A percentile compares a stretch with the other conserved stretches of the same genome.
Conservation (phyloP, 2,329 filamentous ascomycete genomes). For the Pseudocercospora fijiensis region DNA sequence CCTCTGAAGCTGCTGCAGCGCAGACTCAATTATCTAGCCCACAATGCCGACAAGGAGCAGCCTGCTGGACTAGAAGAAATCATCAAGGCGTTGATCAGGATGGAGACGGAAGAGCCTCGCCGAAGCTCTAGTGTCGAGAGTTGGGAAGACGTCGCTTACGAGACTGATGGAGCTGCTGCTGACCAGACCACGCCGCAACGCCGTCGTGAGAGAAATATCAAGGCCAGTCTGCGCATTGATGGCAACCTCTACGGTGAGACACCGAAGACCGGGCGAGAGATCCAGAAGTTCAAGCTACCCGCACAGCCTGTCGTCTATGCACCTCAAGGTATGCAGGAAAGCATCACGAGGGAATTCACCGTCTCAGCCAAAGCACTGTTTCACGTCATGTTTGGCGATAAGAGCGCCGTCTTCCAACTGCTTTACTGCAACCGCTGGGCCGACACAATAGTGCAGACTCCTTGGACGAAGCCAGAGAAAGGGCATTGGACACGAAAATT, state of each 20-base stretch:
- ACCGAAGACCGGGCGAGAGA: constrained; percentile 45
- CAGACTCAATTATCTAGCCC: constrained; percentile 80
- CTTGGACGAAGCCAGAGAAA: constrained; percentile 73
- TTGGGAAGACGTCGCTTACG: constrained; percentile 75
- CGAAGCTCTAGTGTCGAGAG: constrained; percentile 77
- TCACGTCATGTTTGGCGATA: constrained; percentile 94
- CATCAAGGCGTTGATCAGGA: constrained; percentile 68
- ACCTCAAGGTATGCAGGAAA: constrained; percentile 75
- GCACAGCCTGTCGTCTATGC: constrained; percentile 78
- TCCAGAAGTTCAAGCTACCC: constrained; percentile 77
- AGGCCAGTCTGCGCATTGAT: constrained; percentile 61
- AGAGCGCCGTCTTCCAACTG: constrained; percentile 89
- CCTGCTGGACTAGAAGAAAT: constrained; percentile 67
- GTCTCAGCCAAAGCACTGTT: constrained; percentile 93
- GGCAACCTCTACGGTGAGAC: constrained; percentile 56
- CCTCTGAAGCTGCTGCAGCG: constrained; percentile 78
- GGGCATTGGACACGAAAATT: constrained; percentile 62
- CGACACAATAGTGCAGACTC: constrained; percentile 76
- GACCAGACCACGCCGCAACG: constrained; percentile 41
- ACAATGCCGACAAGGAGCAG: constrained; percentile 71
- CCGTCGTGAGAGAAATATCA: constrained; percentile 52
- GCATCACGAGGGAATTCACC: constrained; percentile 79
- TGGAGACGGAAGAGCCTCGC: constrained; percentile 63
- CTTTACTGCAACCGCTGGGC: constrained; percentile 81
- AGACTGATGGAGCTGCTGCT: constrained; percentile 46